These are phyloP conservation scores for Geotrichum reessii DNA, from an alignment of 1,139 yeast species.

Conservation along the genomic window DNA sequence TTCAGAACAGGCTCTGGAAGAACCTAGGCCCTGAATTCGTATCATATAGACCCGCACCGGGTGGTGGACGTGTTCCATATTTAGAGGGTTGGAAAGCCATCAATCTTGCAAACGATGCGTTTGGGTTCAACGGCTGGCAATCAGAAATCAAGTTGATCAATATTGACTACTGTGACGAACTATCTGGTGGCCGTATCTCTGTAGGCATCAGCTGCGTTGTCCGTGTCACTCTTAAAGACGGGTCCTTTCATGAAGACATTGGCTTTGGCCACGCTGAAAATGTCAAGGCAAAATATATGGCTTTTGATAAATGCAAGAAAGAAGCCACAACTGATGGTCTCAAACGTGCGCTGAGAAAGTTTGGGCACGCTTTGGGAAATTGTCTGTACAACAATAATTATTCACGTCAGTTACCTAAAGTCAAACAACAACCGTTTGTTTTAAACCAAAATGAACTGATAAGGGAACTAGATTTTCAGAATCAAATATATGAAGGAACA, in stretches of 20 bases:
- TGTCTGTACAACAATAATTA: constrained; percentile 64
- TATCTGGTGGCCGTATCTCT: constrained; percentile 42
- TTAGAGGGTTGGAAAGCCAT: constrained; percentile 45
- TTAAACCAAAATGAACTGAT: constrained; percentile 12
- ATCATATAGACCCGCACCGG: constrained; percentile 64
- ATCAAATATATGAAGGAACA: neutral
- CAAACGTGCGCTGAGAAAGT: constrained; percentile 67
- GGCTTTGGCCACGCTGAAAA: constrained; percentile 73
- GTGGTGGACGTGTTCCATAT: constrained; percentile 38
- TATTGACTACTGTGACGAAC: constrained; percentile 34
- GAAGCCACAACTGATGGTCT: constrained; percentile 77
- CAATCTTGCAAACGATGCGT: constrained; percentile 54
- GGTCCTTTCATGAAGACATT: constrained; percentile 69
- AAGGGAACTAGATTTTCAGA: constrained; percentile 12
- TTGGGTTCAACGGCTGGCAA: constrained; percentile 67
- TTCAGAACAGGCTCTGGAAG: constrained; percentile 27
- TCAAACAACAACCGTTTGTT: constrained; percentile 27
- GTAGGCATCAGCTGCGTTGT: constrained; percentile 60
- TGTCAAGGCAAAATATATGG: constrained; percentile 55
- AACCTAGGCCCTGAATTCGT: constrained; percentile 84
- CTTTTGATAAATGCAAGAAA: constrained; percentile 69
- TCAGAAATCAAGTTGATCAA: constrained; percentile 41
- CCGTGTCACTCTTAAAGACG: constrained; percentile 65
- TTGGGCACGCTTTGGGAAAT: constrained; percentile 73
- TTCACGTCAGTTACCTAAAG: constrained; percentile 46